These are phyloP conservation scores for Sporodiniella umbellata DNA, from an alignment of 371 early-diverging fungal genomes.

Conservation along the genomic window DNA sequence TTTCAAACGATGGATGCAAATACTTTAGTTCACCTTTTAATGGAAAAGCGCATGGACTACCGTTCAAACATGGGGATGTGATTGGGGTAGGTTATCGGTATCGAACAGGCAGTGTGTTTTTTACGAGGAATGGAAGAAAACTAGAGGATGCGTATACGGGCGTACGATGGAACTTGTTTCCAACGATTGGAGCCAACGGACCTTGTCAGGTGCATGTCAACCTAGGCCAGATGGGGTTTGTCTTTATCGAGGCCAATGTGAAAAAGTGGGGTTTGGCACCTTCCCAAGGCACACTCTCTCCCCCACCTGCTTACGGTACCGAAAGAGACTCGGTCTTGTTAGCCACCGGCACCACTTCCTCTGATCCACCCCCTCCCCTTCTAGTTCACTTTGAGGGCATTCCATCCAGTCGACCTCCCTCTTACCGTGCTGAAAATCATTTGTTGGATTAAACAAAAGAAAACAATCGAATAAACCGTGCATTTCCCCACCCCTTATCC, in stretches of 20 bases:
- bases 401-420: slow-evolving; percentile 4
- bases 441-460: slow-evolving; percentile 2
- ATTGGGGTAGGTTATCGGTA: slow-evolving; percentile 78
- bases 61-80: slow-evolving; percentile 68
- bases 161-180: slow-evolving; percentile 53
- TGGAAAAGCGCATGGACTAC: slow-evolving; percentile 57
- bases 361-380: neutral
- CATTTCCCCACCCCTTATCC: too few species aligned
- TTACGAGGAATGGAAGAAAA: slow-evolving; percentile 72
- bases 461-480: too few species aligned
- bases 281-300: slow-evolving; percentile 60
- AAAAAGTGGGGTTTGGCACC: slow-evolving; percentile 82
- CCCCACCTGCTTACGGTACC: slow-evolving; percentile 67
- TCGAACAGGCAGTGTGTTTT: slow-evolving; percentile 71
- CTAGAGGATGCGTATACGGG: slow-evolving; percentile 59
- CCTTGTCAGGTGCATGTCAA: slow-evolving; percentile 65
- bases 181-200: slow-evolving; percentile 62
- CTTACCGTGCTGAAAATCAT: slow-evolving; percentile 2
- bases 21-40: slow-evolving; percentile 67
- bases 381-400: slow-evolving; percentile 13
- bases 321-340: slow-evolving; percentile 53
- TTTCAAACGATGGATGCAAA: slow-evolving; percentile 61
- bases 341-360: slow-evolving; percentile 9
- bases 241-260: slow-evolving; percentile 79
- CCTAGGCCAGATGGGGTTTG: slow-evolving; percentile 57